phyloP scores from a whole-genome alignment of 2,329 filamentous ascomycete species.

The Alternaria sp. region DNA sequence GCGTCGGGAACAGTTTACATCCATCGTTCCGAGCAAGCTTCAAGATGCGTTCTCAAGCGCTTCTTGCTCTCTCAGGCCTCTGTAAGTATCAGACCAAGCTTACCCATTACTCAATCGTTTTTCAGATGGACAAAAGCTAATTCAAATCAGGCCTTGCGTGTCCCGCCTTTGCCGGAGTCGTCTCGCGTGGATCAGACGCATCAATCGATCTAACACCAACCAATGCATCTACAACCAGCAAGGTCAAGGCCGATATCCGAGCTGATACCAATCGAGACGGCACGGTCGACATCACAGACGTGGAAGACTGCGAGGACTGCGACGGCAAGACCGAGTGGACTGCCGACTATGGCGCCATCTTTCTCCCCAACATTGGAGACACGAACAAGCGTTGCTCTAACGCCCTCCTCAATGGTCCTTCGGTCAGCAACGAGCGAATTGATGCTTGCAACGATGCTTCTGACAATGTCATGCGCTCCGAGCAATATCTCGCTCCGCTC shows the following conservation, averaged over 20 bases:
- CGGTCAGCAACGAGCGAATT: slow-evolving; percentile 32
- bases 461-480: slow-evolving; percentile 39
- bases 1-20: neutral
- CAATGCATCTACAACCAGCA: neutral
- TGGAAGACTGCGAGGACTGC: slow-evolving; percentile 16
- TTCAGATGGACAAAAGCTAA: neutral
- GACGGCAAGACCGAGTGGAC: slow-evolving; percentile 34
- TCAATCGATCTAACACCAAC: neutral
- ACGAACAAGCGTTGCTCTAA: slow-evolving; percentile 39
- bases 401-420: neutral
- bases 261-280: slow-evolving; percentile 52
- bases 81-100: neutral
- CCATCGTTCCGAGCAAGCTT: neutral
- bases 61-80: neutral
- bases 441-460: slow-evolving; percentile 48
- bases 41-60: neutral
- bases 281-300: slow-evolving; percentile 29
- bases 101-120: neutral
- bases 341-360: slow-evolving; percentile 37
- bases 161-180: neutral
- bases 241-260: slow-evolving; percentile 25
- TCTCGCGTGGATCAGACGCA: neutral
- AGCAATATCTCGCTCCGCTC: slow-evolving; percentile 43
- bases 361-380: slow-evolving; percentile 49
- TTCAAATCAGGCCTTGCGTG: neutral